Evolutionary conservation across 768 basidiomycete genomes (phyloP), one percentile per base, ranked within the genome.

Genomic region (Mycena polygramma): DNA sequence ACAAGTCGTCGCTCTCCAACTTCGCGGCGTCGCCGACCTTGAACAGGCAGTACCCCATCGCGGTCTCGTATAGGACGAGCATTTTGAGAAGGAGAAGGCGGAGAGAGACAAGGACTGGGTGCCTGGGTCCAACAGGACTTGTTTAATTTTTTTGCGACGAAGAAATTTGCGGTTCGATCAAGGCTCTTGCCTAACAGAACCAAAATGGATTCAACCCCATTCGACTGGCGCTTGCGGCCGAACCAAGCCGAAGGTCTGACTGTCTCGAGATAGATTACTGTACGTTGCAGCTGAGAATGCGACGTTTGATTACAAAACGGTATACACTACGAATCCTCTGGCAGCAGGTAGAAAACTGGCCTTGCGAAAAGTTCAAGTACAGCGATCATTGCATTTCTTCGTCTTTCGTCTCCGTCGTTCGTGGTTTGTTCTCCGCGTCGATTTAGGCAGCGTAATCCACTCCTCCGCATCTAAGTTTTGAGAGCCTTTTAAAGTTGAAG

Each of bases 11-110:
- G 73, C 90, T 92, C 78, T 92, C 89, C 62, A 97, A 84, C 85
- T 97, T 98, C 64, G 93, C 93, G 48, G 94, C 86, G 83, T 96
- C 92, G 62, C 92, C 92, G 73, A 97, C 88, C 83, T 98, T 98
- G 91, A 99, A 98, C 63, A 99, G 92, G 86, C 95, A 96, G 87
- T 96, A 98, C 82, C 97, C 96, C 82, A 97, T 90, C 48, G 96
- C 90, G 2, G 96, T 96, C 85, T 99, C 98, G 85, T 96, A 96
- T 73, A 99, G 87, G 53, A 99, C 97, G 82, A 98, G 89, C 96
- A 99, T 99, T 82, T 82, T 82, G 74, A 53, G 19, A 39, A 61
- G 58, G 68, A 52, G 57, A 67, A 57, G 52, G 72, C 51, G 66
- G 52, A 68, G 26, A 63, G 61, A 41, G 39, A 62, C 53, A 62